phyloP scores from a whole-genome alignment of 768 basidiomycete species.

The Mycena vitilis region DNA sequence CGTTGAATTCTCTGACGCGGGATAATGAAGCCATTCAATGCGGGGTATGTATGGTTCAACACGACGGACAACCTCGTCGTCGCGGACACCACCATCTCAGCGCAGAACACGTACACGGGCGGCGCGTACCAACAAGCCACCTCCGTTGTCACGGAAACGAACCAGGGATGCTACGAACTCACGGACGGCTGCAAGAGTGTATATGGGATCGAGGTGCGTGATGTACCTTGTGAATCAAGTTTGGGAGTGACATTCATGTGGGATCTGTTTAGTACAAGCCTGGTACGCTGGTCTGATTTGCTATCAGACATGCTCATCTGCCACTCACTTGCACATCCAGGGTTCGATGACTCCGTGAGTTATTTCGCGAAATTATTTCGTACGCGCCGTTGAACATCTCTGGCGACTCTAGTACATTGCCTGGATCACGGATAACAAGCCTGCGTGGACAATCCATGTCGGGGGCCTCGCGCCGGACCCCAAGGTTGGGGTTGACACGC shows the following conservation, averaged over 20 bases:
- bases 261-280: constrained; percentile 55
- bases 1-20: no score
- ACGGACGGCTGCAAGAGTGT: constrained; percentile 61
- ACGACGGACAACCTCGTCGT: constrained; percentile 68
- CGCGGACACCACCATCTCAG: constrained; percentile 58
- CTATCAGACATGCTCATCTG: neutral
- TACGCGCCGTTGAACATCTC: no score
- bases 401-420: constrained; percentile 65
- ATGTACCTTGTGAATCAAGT: no score
- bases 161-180: constrained; percentile 66
- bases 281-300: constrained; percentile 43
- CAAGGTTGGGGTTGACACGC: constrained; percentile 55
- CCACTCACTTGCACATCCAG: constrained; percentile 19
- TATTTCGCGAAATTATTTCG: no score
- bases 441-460: constrained; percentile 71
- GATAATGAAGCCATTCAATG: constrained; percentile 69
- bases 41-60: constrained; percentile 75
- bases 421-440: constrained; percentile 67
- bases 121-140: constrained; percentile 86
- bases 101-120: constrained; percentile 75
- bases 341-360: constrained; percentile 16
- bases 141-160: constrained; percentile 56
- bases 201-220: constrained; percentile 65
- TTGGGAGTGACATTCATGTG: no score
- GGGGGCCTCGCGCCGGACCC: constrained; percentile 66